These are phyloP conservation scores for Stylosanthes scabra DNA, from an alignment of 331 rosid species.

Conservation along the genomic window DNA sequence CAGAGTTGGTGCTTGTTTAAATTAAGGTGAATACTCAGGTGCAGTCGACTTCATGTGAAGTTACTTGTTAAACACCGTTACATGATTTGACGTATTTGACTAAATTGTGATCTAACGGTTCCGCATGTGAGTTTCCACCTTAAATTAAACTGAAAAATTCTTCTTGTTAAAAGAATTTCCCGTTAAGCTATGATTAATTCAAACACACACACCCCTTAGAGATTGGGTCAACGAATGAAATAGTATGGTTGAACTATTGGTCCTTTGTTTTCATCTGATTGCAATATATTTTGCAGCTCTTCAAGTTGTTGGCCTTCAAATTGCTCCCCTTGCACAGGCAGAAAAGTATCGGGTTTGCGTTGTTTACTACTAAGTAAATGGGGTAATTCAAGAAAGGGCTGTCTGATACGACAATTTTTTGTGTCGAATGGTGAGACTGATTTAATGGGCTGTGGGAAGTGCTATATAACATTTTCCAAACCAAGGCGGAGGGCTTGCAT, in stretches of 20 bases:
- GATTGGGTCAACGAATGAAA: not conserved
- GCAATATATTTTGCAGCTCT: conserved; percentile 44
- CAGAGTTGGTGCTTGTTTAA: not conserved
- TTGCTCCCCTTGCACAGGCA: conserved; percentile 45
- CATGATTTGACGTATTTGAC: too few species aligned
- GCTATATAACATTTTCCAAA: conserved; percentile 50
- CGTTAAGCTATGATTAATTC: not conserved
- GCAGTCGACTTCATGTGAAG: too few species aligned
- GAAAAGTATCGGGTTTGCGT: conserved; percentile 54
- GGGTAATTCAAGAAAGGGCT: conserved; percentile 73
- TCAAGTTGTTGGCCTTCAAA: conserved; percentile 59
- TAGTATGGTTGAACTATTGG: conserved; percentile 19
- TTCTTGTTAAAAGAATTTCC: not conserved
- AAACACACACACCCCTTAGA: conserved; percentile 28
- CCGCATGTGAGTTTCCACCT: too few species aligned
- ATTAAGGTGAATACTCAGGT: too few species aligned
- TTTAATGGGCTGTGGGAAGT: conserved; percentile 48
- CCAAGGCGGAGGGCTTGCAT: conserved; percentile 46
- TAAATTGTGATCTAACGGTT: too few species aligned
- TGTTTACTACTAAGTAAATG: conserved; percentile 55
- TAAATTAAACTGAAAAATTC: not conserved
- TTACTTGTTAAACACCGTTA: too few species aligned
- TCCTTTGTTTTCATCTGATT: conserved; percentile 29
- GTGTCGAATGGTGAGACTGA: conserved; percentile 45
- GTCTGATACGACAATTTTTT: conserved; percentile 54